Evolutionary conservation across 2,329 filamentous ascomycete genomes (phyloP).

Genomic region (Pyricularia grisea): DNA sequence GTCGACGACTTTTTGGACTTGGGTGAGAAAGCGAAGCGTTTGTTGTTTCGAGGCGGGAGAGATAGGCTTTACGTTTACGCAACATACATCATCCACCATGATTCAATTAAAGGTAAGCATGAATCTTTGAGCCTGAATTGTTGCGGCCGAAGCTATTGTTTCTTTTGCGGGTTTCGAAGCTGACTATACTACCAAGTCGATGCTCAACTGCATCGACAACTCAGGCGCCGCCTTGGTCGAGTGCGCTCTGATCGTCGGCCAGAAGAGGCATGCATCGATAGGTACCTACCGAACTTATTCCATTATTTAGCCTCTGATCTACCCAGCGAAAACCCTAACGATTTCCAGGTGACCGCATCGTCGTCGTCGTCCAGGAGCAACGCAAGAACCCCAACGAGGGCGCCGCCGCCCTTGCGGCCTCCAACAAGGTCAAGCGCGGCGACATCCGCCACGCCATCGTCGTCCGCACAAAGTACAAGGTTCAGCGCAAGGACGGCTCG

Average conservation of each 20-base stretch:
- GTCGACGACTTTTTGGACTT: not conserved
- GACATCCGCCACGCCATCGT: conserved; percentile 95
- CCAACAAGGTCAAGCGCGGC: conserved; percentile 91
- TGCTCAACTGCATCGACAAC: conserved; percentile 99
- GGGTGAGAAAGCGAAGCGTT: not conserved
- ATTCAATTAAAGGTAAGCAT: conserved; percentile 73
- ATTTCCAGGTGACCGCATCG: conserved; percentile 77
- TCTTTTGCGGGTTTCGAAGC: not conserved
- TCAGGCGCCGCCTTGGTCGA: conserved; percentile 96
- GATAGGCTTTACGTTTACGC: not conserved
- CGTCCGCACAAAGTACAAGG: conserved; percentile 82
- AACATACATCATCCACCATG: conserved; percentile 47
- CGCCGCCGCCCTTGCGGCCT: conserved; percentile 61
- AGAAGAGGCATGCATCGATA: conserved; percentile 80
- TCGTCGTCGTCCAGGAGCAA: conserved; percentile 96
- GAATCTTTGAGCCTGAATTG: not conserved
- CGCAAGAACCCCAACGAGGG: conserved; percentile 66
- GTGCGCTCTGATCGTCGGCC: conserved; percentile 86
- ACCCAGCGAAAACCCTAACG: not conserved
- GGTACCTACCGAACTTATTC: conserved; percentile 43
- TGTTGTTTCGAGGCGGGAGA: not conserved
- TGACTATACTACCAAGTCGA: conserved; percentile 48
- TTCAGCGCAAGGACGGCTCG: conserved; percentile 79
- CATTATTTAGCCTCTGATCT: not conserved
- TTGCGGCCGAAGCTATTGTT: not conserved